Evolutionary conservation across 345 rosid species (phyloP).

Genomic region (Salix viminalis): DNA sequence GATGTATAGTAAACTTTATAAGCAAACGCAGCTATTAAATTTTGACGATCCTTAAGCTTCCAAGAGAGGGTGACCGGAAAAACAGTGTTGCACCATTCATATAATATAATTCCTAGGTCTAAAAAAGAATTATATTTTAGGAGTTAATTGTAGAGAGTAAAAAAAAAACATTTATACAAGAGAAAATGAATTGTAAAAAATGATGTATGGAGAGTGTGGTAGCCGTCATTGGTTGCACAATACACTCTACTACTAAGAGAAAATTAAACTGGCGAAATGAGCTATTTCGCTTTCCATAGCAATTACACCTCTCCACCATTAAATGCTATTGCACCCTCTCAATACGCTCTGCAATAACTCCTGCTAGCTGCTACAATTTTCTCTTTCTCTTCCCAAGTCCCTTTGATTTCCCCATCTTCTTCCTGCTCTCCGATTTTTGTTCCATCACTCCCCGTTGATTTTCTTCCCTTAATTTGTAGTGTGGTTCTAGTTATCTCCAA

Average conservation of each 20-base stretch:
- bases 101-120: neutral
- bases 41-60: neutral
- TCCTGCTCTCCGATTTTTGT: neutral
- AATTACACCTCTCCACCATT: conserved; percentile 46
- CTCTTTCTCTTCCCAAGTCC: conserved; percentile 22
- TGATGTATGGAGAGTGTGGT: conserved; percentile 27
- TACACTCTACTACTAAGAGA: neutral
- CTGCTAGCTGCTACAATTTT: conserved; percentile 29
- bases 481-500: conserved; percentile 3
- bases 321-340: conserved; percentile 79
- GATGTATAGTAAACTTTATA: neutral
- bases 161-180: neutral
- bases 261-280: conserved; percentile 15
- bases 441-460: neutral
- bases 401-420: neutral
- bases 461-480: neutral
- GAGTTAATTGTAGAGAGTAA: neutral
- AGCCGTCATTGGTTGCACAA: conserved; percentile 50
- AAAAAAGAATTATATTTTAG: neutral
- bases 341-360: conserved; percentile 66
- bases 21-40: neutral
- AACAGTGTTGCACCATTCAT: conserved; percentile 2
- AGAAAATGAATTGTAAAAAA: neutral
- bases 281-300: conserved; percentile 19
- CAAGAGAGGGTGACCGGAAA: neutral